These are phyloP conservation scores for Dendrobium nobile DNA, from an alignment of 106 monocot species.

Conservation along the genomic window DNA sequence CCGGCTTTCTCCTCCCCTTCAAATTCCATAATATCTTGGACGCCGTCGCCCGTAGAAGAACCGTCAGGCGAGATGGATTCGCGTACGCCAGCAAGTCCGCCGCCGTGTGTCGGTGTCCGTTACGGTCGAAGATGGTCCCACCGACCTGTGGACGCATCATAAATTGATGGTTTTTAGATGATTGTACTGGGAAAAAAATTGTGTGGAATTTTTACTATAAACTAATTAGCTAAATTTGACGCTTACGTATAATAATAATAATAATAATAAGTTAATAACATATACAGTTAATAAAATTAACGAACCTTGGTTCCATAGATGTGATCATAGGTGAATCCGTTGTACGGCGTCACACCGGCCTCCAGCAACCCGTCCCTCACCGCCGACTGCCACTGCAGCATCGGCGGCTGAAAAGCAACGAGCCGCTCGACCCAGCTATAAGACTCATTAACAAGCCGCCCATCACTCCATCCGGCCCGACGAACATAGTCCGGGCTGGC, in stretches of 20 bases:
- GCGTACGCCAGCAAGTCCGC: conserved; percentile 40
- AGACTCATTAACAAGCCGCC: conserved; percentile 32
- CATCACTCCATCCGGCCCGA: conserved; percentile 6
- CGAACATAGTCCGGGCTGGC: conserved; percentile 10
- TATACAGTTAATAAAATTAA: not conserved
- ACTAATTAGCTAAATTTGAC: too few species aligned
- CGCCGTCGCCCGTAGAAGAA: conserved; percentile 50
- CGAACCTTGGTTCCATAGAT: conserved; percentile 15
- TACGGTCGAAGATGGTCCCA: conserved; percentile 10
- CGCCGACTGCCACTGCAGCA: conserved; percentile 65
- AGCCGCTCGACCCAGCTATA: conserved; percentile 53
- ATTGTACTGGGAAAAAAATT: too few species aligned
- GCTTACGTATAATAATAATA: too few species aligned
- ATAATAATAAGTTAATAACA: too few species aligned
- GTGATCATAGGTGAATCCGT: conserved; percentile 23
- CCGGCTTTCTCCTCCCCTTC: conserved; percentile 16
- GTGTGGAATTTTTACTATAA: too few species aligned
- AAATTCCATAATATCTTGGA: conserved; percentile 26
- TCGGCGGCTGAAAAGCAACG: conserved; percentile 33
- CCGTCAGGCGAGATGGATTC: conserved; percentile 20
- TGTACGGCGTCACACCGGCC: conserved; percentile 12
- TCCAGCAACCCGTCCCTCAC: conserved; percentile 56
- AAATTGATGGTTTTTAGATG: too few species aligned
- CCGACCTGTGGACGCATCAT: conserved; percentile 4
- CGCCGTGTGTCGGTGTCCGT: conserved; percentile 32